These are phyloP conservation scores for Naganishia albida DNA, from an alignment of 1,284 basidiomycete genomes.

Conservation along the genomic window DNA sequence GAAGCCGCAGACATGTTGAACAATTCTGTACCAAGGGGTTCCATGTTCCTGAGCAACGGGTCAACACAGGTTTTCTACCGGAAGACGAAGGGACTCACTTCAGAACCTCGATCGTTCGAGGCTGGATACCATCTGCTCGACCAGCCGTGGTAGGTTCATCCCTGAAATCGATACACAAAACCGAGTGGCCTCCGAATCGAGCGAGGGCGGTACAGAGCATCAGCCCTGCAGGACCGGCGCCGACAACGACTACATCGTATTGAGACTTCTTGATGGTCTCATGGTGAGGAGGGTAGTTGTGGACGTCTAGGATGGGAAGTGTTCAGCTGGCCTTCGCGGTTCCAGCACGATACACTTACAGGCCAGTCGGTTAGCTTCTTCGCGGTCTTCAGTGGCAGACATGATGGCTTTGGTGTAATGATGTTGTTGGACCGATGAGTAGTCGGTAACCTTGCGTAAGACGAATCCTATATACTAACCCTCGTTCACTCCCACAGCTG, in stretches of 20 bases:
- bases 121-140: slow-evolving; percentile 76
- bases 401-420: slow-evolving; percentile 16
- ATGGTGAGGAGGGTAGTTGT: slow-evolving; percentile 33
- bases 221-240: slow-evolving; percentile 54
- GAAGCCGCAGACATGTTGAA: slow-evolving; percentile 43
- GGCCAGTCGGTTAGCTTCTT: slow-evolving; percentile 33
- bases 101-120: slow-evolving; percentile 73
- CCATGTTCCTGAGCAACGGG: slow-evolving; percentile 41
- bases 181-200: slow-evolving; percentile 29
- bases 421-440: not conserved
- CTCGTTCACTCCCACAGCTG: slow-evolving; percentile 10
- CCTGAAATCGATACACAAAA: slow-evolving; percentile 28
- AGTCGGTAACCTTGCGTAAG: not conserved
- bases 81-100: slow-evolving; percentile 50
- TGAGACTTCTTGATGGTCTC: slow-evolving; percentile 24
- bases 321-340: not conserved
- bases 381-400: slow-evolving; percentile 26
- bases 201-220: slow-evolving; percentile 34
- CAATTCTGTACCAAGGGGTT: slow-evolving; percentile 47
- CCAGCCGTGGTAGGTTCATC: slow-evolving; percentile 56
- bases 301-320: slow-evolving; percentile 22
- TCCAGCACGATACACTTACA: slow-evolving; percentile 22
- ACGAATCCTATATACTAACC: slow-evolving; percentile 5
- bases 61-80: not conserved
- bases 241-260: slow-evolving; percentile 59